phyloP scores from a whole-genome alignment of 2,329 filamentous ascomycete species.

The Cordyceps farinosa region DNA sequence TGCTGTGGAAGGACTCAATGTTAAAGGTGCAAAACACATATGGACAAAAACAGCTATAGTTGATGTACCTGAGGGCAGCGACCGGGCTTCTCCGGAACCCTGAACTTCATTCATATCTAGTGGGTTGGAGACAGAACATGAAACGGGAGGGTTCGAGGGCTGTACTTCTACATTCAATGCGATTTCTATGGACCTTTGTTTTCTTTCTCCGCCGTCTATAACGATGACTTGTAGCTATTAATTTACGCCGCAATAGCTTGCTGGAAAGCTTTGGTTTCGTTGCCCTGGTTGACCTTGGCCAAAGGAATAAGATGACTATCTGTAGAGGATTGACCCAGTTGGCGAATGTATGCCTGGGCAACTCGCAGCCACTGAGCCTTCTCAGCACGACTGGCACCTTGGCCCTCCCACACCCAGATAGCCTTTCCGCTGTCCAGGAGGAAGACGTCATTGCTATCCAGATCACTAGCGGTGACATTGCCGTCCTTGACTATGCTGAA shows the following conservation, averaged over 20 bases:
- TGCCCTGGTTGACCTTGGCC: slow-evolving; percentile 55
- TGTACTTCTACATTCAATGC: slow-evolving; percentile 3
- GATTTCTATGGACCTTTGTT: slow-evolving; percentile 16
- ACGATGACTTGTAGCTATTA: neutral
- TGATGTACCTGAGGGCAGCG: slow-evolving; percentile 38
- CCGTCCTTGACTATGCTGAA: slow-evolving; percentile 60
- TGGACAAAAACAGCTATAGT: slow-evolving; percentile 44
- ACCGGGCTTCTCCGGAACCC: slow-evolving; percentile 21
- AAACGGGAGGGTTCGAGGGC: neutral
- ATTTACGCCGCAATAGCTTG: slow-evolving; percentile 38
- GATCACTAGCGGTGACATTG: slow-evolving; percentile 42
- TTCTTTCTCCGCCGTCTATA: neutral
- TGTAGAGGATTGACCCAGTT: slow-evolving; percentile 32
- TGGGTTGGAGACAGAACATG: too few species aligned
- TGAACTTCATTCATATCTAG: neutral
- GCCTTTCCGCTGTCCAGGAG: slow-evolving; percentile 54
- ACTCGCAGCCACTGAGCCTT: slow-evolving; percentile 58
- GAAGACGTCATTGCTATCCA: slow-evolving; percentile 60
- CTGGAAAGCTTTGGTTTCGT: slow-evolving; percentile 52
- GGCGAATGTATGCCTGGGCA: slow-evolving; percentile 52
- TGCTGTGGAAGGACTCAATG: slow-evolving; percentile 39
- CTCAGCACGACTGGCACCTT: slow-evolving; percentile 54
- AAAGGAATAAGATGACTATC: slow-evolving; percentile 46
- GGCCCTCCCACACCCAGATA: slow-evolving; percentile 66
- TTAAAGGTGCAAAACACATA: slow-evolving; percentile 42